phyloP scores from a whole-genome alignment of 129 eudicot species.

The Lonicera japonica region DNA sequence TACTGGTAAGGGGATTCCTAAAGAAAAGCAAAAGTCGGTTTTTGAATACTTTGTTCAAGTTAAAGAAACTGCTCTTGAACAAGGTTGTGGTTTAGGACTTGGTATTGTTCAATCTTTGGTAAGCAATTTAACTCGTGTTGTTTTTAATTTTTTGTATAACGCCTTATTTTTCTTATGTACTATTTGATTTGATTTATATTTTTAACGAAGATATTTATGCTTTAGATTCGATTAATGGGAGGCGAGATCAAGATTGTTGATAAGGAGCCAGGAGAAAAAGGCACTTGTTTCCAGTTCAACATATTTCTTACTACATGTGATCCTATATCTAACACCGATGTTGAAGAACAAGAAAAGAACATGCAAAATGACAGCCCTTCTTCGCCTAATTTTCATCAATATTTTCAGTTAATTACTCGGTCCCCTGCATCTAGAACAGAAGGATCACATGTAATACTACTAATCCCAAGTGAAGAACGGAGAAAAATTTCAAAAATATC shows the following conservation, averaged over 20 bases:
- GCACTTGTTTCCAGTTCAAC: conserved; percentile 37
- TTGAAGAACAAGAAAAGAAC: not conserved
- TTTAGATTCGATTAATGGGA: conserved; percentile 45
- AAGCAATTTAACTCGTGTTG: not conserved
- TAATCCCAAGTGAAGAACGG: conserved; percentile 9
- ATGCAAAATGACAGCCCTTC: not conserved
- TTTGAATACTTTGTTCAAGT: conserved; percentile 52
- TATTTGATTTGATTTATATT: not conserved
- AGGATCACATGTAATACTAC: conserved; percentile 13
- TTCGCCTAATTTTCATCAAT: conserved; percentile 4
- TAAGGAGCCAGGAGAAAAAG: conserved; percentile 33
- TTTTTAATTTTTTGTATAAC: not conserved
- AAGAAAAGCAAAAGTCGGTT: conserved; percentile 30
- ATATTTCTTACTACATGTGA: conserved; percentile 14
- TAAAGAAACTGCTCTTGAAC: conserved; percentile 27
- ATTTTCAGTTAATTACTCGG: not conserved
- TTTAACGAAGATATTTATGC: not conserved
- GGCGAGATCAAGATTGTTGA: conserved; percentile 52
- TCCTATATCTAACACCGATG: not conserved
- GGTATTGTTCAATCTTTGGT: conserved; percentile 62
- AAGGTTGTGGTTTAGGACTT: conserved; percentile 42
- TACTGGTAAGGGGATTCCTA: conserved; percentile 47
- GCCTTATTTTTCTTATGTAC: not conserved
- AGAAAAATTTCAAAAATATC: not conserved
- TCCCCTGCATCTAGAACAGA: conserved; percentile 5